Conservation (phyloP, 202 grass and related monocot species). For the Setaria viridis region DNA sequence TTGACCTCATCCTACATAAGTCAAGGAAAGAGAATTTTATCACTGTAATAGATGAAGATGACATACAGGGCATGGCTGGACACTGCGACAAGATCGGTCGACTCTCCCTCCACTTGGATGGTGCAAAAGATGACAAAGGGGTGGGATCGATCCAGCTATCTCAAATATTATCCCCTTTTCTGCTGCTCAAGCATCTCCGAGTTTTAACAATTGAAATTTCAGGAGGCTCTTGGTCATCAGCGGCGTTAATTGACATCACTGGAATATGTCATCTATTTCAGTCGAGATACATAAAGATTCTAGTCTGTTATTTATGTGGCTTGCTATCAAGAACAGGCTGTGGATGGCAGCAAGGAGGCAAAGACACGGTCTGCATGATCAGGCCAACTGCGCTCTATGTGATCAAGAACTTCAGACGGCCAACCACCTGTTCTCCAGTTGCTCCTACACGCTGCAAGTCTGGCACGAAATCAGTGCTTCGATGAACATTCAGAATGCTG, state of each 20-base stretch:
- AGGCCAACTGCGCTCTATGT: no score
- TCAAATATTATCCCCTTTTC: background rate
- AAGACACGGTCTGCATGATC: no score
- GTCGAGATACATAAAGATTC: background rate
- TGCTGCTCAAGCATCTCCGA: background rate
- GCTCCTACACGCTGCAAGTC: no score
- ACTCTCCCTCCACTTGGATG: background rate
- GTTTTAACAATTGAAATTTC: background rate
- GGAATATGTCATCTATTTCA: background rate
- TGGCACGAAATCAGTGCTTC: no score
- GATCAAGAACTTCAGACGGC: no score
- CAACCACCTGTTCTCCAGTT: no score
- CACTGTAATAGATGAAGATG: background rate
- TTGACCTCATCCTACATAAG: conserved; percentile 27
- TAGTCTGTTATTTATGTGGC: no score
- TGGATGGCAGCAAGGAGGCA: no score
- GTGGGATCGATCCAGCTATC: background rate
- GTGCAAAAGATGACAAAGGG: background rate
- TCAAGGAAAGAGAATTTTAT: conserved; percentile 17
- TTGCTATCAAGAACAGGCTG: no score
- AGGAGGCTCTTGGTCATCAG: fast-evolving
- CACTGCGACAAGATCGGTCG: background rate
- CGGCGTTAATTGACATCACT: background rate
- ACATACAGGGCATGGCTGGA: background rate
- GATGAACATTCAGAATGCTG: no score